Evolutionary conservation across 78 protist species (phyloP), one percentile per base, ranked within the genome.

Genomic region (Dictyostelium brefeldianum): DNA sequence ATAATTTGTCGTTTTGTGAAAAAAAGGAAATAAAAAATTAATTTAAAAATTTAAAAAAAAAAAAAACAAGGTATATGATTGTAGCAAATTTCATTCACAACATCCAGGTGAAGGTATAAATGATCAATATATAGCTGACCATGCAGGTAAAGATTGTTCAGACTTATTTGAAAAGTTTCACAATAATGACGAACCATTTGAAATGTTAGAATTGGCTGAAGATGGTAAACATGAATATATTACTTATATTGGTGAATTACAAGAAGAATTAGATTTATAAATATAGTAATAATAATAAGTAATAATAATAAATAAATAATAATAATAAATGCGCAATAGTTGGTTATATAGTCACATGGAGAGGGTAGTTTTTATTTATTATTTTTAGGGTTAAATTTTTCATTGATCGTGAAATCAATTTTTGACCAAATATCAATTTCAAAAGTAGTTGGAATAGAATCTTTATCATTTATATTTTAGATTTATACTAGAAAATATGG

Each of bases 61-160:
- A 5, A 41, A 27, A 5, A 36, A 18, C 1, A 69, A 84, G 92
- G 92, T 84, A 3, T 84, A 5, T 62, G 92, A 84, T 62, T 56
- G 57, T 3, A 75, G 83, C 74, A 78, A 84, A 41, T 84, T 84
- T 53, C 92, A 84, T 84, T 25, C 47, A 27, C 50, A 25, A 9
- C 92, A 84, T 62, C 92, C 92, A 50, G 92, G 92, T 57, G 92
- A 84, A 59, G 92, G 92, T 84, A 84, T 84, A 20, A 84, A 84
- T 53, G 92, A 57, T 46, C 92, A 84, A 84, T 84, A 84, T 59
- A 84, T 84, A 7, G 92, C 83, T 15, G 92, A 84, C 47, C 83
- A 84, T 47, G 92, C 92, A 10, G 92, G 92, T 50, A 84, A 84
- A 53, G 92, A 84, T 53, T 51, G 70, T 56, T 74, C 92, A 50